These are phyloP conservation scores for Beauveria sp. DNA, from an alignment of 2,329 filamentous ascomycete genomes.

Conservation along the genomic window DNA sequence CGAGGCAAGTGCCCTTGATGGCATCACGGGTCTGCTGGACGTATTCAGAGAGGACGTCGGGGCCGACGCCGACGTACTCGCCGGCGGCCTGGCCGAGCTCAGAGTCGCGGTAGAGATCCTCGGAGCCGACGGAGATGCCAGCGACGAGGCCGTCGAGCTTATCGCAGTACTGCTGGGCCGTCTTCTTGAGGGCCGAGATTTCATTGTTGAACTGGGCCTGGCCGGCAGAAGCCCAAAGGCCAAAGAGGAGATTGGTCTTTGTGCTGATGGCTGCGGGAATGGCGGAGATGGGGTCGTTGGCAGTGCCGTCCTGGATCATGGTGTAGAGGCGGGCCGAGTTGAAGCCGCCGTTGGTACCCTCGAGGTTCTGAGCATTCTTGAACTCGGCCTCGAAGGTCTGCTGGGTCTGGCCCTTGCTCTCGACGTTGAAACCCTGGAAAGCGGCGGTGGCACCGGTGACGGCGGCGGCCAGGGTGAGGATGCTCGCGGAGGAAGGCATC, in stretches of 20 bases:
- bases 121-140: conserved; percentile 78
- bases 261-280: conserved; percentile 79
- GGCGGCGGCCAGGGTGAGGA: conserved; percentile 29
- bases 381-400: conserved; percentile 65
- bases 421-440: conserved; percentile 67
- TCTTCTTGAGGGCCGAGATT: conserved; percentile 60
- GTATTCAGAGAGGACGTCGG: conserved; percentile 57
- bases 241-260: conserved; percentile 70
- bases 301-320: conserved; percentile 61
- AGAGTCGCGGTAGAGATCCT: conserved; percentile 78
- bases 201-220: conserved; percentile 61
- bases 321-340: conserved; percentile 68
- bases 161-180: conserved; percentile 61
- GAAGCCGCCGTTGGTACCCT: conserved; percentile 55
- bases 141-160: conserved; percentile 60
- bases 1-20: conserved; percentile 55
- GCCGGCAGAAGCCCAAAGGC: conserved; percentile 73
- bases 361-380: conserved; percentile 54
- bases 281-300: conserved; percentile 58
- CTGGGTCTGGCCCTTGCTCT: conserved; percentile 52
- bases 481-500: conserved; percentile 27
- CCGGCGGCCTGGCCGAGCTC: conserved; percentile 58
- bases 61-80: conserved; percentile 55
- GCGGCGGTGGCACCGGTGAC: conserved; percentile 29
- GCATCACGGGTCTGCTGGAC: conserved; percentile 60